These are phyloP conservation scores for Scytalidium sp. DNA, from an alignment of 2,329 filamentous ascomycete species.

Conservation along the genomic window DNA sequence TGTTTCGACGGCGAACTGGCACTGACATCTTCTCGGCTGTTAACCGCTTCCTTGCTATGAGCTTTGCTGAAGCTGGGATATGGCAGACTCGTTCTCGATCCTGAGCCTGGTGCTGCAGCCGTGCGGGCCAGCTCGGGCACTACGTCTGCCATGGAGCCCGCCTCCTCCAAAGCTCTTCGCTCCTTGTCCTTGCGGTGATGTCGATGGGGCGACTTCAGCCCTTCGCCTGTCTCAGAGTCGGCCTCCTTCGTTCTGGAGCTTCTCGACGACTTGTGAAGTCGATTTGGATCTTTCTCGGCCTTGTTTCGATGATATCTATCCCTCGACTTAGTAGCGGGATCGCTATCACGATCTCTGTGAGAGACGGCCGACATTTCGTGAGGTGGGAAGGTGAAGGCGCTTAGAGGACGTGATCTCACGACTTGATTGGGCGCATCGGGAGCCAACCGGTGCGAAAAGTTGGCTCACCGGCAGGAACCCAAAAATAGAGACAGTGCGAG, in stretches of 20 bases:
- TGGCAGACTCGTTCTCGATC: constrained; percentile 44
- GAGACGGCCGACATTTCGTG: constrained; percentile 11
- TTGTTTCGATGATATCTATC: constrained; percentile 26
- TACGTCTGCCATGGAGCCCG: constrained; percentile 41
- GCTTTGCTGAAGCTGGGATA: constrained; percentile 87
- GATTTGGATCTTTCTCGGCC: constrained; percentile 26
- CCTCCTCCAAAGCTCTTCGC: constrained; percentile 13
- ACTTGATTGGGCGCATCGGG: background rate
- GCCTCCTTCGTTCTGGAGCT: constrained; percentile 25
- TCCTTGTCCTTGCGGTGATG: constrained; percentile 25
- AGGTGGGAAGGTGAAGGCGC: background rate
- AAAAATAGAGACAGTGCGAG: background rate
- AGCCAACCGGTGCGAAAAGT: background rate
- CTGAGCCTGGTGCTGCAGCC: constrained; percentile 26
- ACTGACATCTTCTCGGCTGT: constrained; percentile 39
- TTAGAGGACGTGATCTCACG: background rate
- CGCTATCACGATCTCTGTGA: constrained; percentile 21
- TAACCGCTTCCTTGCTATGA: constrained; percentile 83
- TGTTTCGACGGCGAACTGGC: constrained; percentile 15
- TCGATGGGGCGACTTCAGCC: constrained; percentile 23
- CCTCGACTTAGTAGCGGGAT: constrained; percentile 20
- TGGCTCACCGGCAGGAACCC: background rate
- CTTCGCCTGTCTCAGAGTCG: constrained; percentile 27
- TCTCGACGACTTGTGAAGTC: constrained; percentile 27
- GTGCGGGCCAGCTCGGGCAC: constrained; percentile 42